Evolutionary conservation across 768 basidiomycete genomes (phyloP).

Genomic region (Fibroporia radiculosa): DNA sequence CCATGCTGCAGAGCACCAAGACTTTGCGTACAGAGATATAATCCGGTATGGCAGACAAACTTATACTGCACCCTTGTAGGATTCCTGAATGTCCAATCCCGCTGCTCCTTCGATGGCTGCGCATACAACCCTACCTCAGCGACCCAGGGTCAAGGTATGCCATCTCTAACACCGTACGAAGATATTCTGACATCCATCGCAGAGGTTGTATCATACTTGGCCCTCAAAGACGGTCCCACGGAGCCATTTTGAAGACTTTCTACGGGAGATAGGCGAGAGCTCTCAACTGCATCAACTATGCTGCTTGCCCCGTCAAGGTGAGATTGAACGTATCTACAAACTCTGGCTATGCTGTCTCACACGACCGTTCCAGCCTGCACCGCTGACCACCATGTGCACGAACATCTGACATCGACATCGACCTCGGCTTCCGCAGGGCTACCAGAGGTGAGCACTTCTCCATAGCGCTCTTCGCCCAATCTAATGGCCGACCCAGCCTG

Average conservation of each 20-base stretch:
- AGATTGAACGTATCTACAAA: neutral
- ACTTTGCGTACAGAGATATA: neutral
- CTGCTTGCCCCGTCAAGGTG: constrained; percentile 7
- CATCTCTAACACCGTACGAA: neutral
- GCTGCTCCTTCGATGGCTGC: neutral
- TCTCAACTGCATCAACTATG: constrained; percentile 2
- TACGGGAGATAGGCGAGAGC: constrained; percentile 7
- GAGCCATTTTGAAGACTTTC: constrained; percentile 11
- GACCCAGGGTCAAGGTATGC: constrained; percentile 13
- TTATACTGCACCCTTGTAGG: neutral
- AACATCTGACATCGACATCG: neutral
- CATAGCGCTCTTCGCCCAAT: too few relatives aligned
- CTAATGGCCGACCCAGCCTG: too few relatives aligned
- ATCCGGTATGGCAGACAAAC: neutral
- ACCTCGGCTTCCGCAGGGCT: too few relatives aligned
- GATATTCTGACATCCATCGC: neutral
- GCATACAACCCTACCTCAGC: constrained; percentile 3
- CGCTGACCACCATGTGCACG: neutral
- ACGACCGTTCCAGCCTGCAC: neutral
- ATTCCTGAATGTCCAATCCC: neutral
- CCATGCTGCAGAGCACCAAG: neutral
- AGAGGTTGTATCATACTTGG: constrained; percentile 14
- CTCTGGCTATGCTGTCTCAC: neutral
- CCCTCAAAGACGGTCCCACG: constrained; percentile 6
- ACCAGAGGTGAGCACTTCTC: too few relatives aligned